Evolutionary conservation across 192 early-diverging fungal species (phyloP).

Genomic region (Mortierella hygrophila): DNA sequence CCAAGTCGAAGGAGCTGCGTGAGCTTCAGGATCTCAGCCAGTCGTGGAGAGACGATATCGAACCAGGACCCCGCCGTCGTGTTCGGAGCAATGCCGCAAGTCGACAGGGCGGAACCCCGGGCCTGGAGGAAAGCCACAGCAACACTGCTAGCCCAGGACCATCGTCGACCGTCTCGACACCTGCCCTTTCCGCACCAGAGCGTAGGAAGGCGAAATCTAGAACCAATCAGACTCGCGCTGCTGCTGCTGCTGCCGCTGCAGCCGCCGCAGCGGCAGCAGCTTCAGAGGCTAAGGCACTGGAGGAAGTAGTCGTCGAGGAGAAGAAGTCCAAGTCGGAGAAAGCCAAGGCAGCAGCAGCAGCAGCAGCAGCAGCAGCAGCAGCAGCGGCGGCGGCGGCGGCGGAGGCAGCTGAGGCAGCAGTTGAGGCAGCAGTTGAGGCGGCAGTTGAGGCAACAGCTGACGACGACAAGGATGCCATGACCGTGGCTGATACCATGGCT

Average conservation of each 20-base stretch:
- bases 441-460: background rate
- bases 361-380: constrained; percentile 1
- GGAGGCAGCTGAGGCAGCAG: background rate
- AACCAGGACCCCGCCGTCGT: constrained; percentile 35
- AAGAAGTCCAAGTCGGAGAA: constrained; percentile 40
- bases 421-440: background rate
- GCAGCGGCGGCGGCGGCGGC: background rate
- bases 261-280: constrained; percentile 8
- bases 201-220: constrained; percentile 33
- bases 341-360: background rate
- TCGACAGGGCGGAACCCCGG: constrained; percentile 33
- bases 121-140: constrained; percentile 36
- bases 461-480: background rate
- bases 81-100: constrained; percentile 35
- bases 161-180: constrained; percentile 39
- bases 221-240: constrained; percentile 20
- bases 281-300: constrained; percentile 14
- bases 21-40: constrained; percentile 60
- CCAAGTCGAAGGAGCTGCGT: constrained; percentile 60
- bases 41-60: constrained; percentile 49
- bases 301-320: constrained; percentile 11
- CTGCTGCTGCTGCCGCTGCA: constrained; percentile 1
- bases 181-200: constrained; percentile 15
- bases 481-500: background rate
- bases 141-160: constrained; percentile 43